Conservation (phyloP, 352 stramenopile genomes). For the Globisporangium orthogonon region DNA sequence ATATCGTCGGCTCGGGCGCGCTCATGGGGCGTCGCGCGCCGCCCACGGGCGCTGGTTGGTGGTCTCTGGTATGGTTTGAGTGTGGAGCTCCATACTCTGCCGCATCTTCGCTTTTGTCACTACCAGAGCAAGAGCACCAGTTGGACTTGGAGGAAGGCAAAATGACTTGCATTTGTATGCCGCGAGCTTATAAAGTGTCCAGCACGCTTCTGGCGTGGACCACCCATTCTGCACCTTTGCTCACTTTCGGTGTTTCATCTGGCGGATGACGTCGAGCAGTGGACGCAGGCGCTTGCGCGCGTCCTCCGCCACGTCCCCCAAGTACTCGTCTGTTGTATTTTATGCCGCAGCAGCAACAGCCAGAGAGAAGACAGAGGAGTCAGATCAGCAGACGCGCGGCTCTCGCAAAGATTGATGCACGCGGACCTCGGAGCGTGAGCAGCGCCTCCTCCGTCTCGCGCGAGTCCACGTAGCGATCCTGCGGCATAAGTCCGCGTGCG, state of each 20-base stretch:
- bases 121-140: neutral
- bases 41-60: neutral
- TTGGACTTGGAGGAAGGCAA: neutral
- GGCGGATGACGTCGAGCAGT: conserved; percentile 52
- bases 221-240: conserved; percentile 4
- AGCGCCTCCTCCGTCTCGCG: conserved; percentile 49
- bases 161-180: conserved; percentile 2
- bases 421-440: conserved; percentile 39
- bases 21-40: conserved; percentile 9
- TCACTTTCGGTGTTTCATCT: conserved; percentile 18
- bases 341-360: neutral
- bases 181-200: neutral
- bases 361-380: neutral
- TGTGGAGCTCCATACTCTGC: neutral
- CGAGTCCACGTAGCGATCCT: conserved; percentile 58
- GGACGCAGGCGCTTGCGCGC: conserved; percentile 66
- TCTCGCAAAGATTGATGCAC: neutral
- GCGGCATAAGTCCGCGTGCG: conserved; percentile 4
- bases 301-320: conserved; percentile 58
- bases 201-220: neutral
- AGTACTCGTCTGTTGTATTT: conserved; percentile 44
- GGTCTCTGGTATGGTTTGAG: no score
- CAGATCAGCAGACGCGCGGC: neutral
- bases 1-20: conserved; percentile 48
- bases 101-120: neutral